Evolutionary conservation across 805 yeast species (phyloP).

Genomic region (Hanseniaspora guilliermondii): DNA sequence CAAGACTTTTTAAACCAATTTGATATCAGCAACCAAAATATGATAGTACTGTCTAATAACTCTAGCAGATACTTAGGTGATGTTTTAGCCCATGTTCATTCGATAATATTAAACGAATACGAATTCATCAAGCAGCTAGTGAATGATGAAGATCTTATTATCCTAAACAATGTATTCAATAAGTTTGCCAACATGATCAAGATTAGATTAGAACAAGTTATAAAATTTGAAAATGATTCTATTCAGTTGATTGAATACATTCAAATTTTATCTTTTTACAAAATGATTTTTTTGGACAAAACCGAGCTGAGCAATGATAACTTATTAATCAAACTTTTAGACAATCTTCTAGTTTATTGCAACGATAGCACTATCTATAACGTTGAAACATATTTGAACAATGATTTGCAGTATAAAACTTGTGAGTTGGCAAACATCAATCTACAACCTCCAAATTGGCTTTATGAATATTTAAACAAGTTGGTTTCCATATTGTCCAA

Average conservation of each 20-base stretch:
- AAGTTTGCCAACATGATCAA: conserved; percentile 38
- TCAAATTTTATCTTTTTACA: conserved; percentile 55
- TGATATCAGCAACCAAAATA: conserved; percentile 29
- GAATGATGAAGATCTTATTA: conserved; percentile 17
- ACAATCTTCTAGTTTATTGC: conserved; percentile 7
- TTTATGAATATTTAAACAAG: conserved; percentile 39
- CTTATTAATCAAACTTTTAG: conserved; percentile 19
- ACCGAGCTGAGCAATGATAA: conserved; percentile 26
- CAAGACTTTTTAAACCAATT: conserved; percentile 58
- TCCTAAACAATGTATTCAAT: conserved; percentile 23
- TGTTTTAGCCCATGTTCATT: conserved; percentile 75
- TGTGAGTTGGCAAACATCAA: conserved; percentile 35
- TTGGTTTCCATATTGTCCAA: conserved; percentile 46
- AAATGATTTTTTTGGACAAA: conserved; percentile 42
- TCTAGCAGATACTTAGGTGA: conserved; percentile 77
- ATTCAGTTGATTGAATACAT: conserved; percentile 44
- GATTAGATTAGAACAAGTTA: conserved; percentile 54
- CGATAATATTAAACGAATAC: conserved; percentile 72
- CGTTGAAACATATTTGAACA: conserved; percentile 15
- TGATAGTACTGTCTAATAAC: conserved; percentile 59
- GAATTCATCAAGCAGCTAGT: conserved; percentile 58
- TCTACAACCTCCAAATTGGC: conserved; percentile 75
- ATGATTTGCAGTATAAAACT: conserved; percentile 23
- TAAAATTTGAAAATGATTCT: conserved; percentile 52
- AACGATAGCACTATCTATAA: neutral